A percentile compares a stretch with the other conserved stretches of the same genome.
Evolutionary conservation across 2,329 filamentous ascomycete genomes (phyloP).

Genomic region (Nakataea oryzae): DNA sequence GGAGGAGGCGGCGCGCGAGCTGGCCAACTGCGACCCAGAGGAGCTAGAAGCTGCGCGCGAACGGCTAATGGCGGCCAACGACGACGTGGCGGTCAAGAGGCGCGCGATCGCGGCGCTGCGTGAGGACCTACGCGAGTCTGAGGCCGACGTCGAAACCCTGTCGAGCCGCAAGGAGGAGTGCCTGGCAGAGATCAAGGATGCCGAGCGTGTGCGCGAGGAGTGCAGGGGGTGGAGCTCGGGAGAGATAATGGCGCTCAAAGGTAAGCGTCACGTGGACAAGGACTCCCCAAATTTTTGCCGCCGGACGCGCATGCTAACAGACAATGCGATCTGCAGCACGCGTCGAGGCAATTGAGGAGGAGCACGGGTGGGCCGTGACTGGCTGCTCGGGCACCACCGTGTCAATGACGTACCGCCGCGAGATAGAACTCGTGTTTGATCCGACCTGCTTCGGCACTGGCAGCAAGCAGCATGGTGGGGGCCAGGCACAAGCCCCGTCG

Average conservation of each 20-base stretch:
- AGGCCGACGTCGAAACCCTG: conserved; percentile 50
- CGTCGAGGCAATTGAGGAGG: conserved; percentile 53
- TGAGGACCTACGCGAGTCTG: conserved; percentile 55
- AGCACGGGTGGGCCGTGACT: conserved; percentile 62
- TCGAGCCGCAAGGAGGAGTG: conserved; percentile 59
- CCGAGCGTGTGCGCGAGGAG: conserved; percentile 76
- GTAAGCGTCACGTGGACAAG: conserved; percentile 30
- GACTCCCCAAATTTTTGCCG: too few relatives aligned
- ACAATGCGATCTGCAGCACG: conserved; percentile 34
- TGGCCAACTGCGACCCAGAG: conserved; percentile 70
- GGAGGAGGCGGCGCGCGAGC: conserved; percentile 60
- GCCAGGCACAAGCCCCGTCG: conserved; percentile 19
- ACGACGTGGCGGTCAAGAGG: conserved; percentile 60
- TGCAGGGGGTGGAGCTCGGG: conserved; percentile 79
- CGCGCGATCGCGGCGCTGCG: conserved; percentile 56
- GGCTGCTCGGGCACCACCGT: conserved; percentile 50
- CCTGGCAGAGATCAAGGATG: conserved; percentile 65
- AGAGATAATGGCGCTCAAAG: conserved; percentile 72
- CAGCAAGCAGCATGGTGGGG: conserved; percentile 9
- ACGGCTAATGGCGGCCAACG: conserved; percentile 52
- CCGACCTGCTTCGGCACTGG: conserved; percentile 44
- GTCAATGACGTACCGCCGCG: conserved; percentile 64
- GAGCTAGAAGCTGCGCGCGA: conserved; percentile 67
- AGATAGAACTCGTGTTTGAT: conserved; percentile 66
- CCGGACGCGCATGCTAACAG: not conserved